A percentile compares a stretch with the other conserved stretches of the same genome.
These are phyloP conservation scores for Candolleomyces eurysporus DNA, from an alignment of 768 basidiomycete genomes.

Conservation along the genomic window DNA sequence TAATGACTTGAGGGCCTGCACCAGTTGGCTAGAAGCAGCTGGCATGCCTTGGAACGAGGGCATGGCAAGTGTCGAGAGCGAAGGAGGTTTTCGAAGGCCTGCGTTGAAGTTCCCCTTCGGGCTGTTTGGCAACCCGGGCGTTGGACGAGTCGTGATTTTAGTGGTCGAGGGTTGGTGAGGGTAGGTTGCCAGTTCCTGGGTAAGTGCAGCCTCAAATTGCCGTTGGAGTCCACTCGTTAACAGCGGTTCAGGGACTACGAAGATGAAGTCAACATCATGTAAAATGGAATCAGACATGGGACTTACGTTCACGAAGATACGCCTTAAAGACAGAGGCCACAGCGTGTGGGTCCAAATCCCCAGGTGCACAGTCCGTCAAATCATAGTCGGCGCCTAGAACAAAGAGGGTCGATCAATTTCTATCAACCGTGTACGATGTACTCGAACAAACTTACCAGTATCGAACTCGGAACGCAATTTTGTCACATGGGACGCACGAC, in stretches of 20 bases:
- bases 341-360: conserved; percentile 92
- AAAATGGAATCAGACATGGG: conserved; percentile 4
- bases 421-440: not conserved
- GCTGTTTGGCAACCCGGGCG: conserved; percentile 34
- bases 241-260: conserved; percentile 81
- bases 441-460: conserved; percentile 44
- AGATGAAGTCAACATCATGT: not conserved
- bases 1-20: conserved; percentile 59
- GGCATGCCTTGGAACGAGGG: conserved; percentile 61
- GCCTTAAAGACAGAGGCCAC: conserved; percentile 93
- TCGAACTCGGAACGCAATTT: conserved; percentile 82
- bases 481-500: conserved; percentile 76
- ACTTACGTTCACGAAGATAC: conserved; percentile 88
- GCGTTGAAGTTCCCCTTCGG: conserved; percentile 32
- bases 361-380: conserved; percentile 71
- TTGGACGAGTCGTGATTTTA: conserved; percentile 6
- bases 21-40: conserved; percentile 57
- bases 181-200: conserved; percentile 44
- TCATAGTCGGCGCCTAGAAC: conserved; percentile 79
- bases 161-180: conserved; percentile 17
- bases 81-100: conserved; percentile 70
- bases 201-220: conserved; percentile 77
- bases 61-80: conserved; percentile 75
- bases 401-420: not conserved
- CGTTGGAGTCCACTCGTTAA: conserved; percentile 70